Conservation (phyloP, 495 filamentous ascomycete species). For the Umbilicaria muhlenbergii region DNA sequence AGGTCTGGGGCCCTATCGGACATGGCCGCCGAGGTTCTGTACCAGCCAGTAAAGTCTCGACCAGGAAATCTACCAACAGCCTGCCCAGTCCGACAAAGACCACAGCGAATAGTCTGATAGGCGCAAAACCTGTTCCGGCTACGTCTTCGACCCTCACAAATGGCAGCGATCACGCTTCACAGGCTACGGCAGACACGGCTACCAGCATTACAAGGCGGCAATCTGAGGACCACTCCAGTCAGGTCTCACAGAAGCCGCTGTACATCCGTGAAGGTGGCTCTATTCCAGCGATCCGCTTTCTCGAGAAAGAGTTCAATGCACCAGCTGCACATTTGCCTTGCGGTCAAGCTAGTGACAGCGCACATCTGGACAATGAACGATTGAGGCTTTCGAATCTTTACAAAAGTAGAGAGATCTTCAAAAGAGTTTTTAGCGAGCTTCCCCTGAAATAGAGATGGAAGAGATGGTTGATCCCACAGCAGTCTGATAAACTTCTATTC, state of each 20-base stretch:
- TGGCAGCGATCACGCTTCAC: slow-evolving; percentile 19
- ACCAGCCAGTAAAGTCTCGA: slow-evolving; percentile 13
- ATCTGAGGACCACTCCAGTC: not conserved
- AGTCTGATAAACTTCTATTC: too few relatives aligned
- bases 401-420: slow-evolving; percentile 84
- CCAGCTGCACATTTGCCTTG: slow-evolving; percentile 89
- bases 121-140: slow-evolving; percentile 25
- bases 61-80: slow-evolving; percentile 16
- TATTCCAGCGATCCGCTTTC: slow-evolving; percentile 81
- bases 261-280: slow-evolving; percentile 94
- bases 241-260: slow-evolving; percentile 21
- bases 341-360: slow-evolving; percentile 85
- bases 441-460: slow-evolving; percentile 16
- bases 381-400: slow-evolving; percentile 73
- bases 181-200: slow-evolving; percentile 10
- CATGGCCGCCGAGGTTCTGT: slow-evolving; percentile 13
- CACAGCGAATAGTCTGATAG: slow-evolving; percentile 18
- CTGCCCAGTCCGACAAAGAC: slow-evolving; percentile 17
- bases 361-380: slow-evolving; percentile 90
- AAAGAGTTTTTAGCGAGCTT: slow-evolving; percentile 62
- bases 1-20: slow-evolving; percentile 54
- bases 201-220: not conserved
- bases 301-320: slow-evolving; percentile 88
- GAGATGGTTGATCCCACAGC: too few relatives aligned
- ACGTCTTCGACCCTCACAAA: slow-evolving; percentile 45